Conservation (phyloP, 768 basidiomycete genomes). For the Terana coerulea region DNA sequence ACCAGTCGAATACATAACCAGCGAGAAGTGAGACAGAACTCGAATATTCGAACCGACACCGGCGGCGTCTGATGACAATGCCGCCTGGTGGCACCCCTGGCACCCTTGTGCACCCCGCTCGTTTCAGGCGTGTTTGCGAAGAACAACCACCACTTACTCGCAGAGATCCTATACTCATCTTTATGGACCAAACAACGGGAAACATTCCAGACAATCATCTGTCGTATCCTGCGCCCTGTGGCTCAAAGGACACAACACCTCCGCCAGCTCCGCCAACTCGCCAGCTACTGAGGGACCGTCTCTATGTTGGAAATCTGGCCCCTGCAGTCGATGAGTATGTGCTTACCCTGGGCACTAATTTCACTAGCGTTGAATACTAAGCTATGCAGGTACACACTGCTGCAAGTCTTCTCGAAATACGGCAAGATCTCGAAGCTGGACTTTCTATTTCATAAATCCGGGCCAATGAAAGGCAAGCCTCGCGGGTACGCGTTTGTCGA, state of each 20-base stretch:
- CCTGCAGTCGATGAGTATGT: conserved; percentile 82
- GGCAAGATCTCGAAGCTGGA: conserved; percentile 93
- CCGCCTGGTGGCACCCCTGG: no score
- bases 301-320: conserved; percentile 90
- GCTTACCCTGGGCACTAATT: no score
- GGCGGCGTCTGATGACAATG: no score
- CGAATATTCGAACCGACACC: no score
- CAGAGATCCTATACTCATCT: no score
- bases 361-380: no score
- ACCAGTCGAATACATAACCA: no score
- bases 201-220: conserved; percentile 22
- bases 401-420: conserved; percentile 88
- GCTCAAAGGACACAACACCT: conserved; percentile 14
- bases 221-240: conserved; percentile 24
- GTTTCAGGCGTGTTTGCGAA: no score
- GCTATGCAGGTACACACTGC: conserved; percentile 67
- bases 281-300: conserved; percentile 57
- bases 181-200: no score
- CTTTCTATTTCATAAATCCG: conserved; percentile 93
- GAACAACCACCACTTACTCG: no score
- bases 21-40: no score
- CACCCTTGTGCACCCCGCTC: no score
- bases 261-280: conserved; percentile 19
- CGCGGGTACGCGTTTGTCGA: conserved; percentile 95
- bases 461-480: conserved; percentile 85